Evolutionary conservation across 1,139 yeast genomes (phyloP).

Genomic region (Nakaseomyces kungkrabaensis): DNA sequence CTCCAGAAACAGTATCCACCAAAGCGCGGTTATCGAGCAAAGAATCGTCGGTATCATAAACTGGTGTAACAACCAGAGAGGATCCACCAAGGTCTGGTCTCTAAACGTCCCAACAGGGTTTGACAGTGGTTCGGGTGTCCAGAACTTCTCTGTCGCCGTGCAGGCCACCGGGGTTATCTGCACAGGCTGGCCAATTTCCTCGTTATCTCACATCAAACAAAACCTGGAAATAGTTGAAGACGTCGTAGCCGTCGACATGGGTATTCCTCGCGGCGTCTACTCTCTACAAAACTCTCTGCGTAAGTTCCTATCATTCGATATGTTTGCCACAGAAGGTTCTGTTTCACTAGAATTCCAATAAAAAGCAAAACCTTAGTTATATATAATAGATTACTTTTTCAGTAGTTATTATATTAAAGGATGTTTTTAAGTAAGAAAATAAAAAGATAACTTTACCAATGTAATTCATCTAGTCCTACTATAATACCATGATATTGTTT

Average conservation of each 20-base stretch:
- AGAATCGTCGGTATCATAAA: constrained; percentile 34
- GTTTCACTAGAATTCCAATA: constrained; percentile 7
- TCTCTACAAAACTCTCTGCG: constrained; percentile 24
- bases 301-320: constrained; percentile 23
- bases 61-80: constrained; percentile 59
- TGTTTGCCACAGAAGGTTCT: constrained; percentile 24
- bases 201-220: constrained; percentile 44
- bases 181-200: constrained; percentile 64
- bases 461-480: too few relatives aligned
- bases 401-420: too few relatives aligned
- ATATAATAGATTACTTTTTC: too few relatives aligned
- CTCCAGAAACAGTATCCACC: constrained; percentile 4
- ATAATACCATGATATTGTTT: too few relatives aligned
- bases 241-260: constrained; percentile 56
- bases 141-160: constrained; percentile 25
- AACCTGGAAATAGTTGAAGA: constrained; percentile 18
- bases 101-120: constrained; percentile 78
- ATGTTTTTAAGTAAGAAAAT: too few relatives aligned
- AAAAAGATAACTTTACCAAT: too few relatives aligned
- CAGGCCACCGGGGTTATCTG: constrained; percentile 42
- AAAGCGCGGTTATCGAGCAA: constrained; percentile 11
- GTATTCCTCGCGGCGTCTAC: constrained; percentile 43
- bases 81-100: constrained; percentile 47
- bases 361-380: too few relatives aligned
- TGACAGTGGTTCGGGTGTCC: constrained; percentile 74